These are phyloP conservation scores for Phaseolus lunatus DNA, from an alignment of 306 rosid species.

Conservation along the genomic window DNA sequence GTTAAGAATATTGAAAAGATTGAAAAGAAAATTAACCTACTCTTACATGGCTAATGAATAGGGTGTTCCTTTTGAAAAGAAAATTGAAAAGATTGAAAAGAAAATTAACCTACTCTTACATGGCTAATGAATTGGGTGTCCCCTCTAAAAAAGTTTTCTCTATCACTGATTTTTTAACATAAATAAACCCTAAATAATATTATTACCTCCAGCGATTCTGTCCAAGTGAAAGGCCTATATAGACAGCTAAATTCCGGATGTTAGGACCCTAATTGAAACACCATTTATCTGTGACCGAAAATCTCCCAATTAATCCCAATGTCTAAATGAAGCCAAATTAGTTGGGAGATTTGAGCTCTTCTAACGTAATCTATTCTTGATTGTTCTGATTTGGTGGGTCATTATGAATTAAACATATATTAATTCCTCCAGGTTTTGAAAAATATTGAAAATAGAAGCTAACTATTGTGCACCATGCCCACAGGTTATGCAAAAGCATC, in stretches of 20 bases:
- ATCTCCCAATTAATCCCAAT: neutral
- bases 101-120: too few relatives aligned
- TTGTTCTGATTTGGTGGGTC: conserved; percentile 13
- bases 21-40: too few relatives aligned
- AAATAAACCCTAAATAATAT: neutral
- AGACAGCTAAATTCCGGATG: conserved; percentile 7
- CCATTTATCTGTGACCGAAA: neutral
- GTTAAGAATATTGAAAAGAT: too few relatives aligned
- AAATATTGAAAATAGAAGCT: conserved; percentile 34
- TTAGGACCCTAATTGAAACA: conserved; percentile 12
- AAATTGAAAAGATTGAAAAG: too few relatives aligned
- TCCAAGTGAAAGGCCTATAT: neutral
- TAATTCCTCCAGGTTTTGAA: conserved; percentile 25
- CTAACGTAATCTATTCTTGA: conserved; percentile 9
- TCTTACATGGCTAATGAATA: too few relatives aligned
- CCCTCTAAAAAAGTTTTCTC: neutral
- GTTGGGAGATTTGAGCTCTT: neutral
- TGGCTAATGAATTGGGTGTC: neutral
- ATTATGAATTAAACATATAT: conserved; percentile 4
- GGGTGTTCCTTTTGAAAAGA: too few relatives aligned
- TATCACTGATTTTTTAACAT: neutral
- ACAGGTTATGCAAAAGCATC: conserved; percentile 99
- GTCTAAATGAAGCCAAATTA: neutral
- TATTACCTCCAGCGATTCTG: neutral
- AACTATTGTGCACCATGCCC: conserved; percentile 34